Evolutionary conservation across 768 basidiomycete species (phyloP).

Genomic region (Russula virescens): DNA sequence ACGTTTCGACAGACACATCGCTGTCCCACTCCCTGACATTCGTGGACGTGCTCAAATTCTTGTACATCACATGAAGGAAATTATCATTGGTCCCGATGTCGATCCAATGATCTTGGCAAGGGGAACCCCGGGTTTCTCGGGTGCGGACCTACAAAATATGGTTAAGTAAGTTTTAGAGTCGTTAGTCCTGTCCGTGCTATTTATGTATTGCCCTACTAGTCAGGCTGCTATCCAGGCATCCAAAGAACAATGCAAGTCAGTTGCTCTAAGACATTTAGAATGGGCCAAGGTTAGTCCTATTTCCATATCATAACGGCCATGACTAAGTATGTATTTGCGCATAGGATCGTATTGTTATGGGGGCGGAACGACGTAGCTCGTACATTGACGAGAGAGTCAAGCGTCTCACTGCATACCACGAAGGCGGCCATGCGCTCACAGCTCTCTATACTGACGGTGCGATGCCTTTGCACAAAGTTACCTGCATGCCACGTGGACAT

Average conservation of each 20-base stretch:
- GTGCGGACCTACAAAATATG: slow-evolving; percentile 95
- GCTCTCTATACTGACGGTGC: slow-evolving; percentile 93
- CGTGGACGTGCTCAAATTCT: slow-evolving; percentile 92
- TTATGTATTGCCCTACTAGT: slow-evolving; percentile 31
- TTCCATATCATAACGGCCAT: neutral
- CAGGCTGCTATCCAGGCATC: slow-evolving; percentile 95
- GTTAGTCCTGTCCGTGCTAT: neutral
- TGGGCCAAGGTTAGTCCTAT: slow-evolving; percentile 81
- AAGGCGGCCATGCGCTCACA: slow-evolving; percentile 94
- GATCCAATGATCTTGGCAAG: slow-evolving; percentile 87
- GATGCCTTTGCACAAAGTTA: slow-evolving; percentile 96
- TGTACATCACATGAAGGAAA: slow-evolving; percentile 82
- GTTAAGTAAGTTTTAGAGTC: slow-evolving; percentile 66
- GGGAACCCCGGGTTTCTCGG: slow-evolving; percentile 94
- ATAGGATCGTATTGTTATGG: slow-evolving; percentile 93
- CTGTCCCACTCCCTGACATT: slow-evolving; percentile 92
- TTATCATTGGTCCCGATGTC: slow-evolving; percentile 63
- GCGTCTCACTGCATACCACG: slow-evolving; percentile 92
- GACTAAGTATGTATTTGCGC: neutral
- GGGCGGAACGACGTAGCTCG: slow-evolving; percentile 86
- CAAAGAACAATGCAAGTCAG: slow-evolving; percentile 68
- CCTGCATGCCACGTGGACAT: slow-evolving; percentile 93
- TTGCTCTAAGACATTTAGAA: slow-evolving; percentile 81
- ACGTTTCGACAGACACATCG: slow-evolving; percentile 90
- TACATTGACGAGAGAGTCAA: slow-evolving; percentile 86